Evolutionary conservation across 2,329 filamentous ascomycete genomes (phyloP).

Genomic region (Emmonsia crescens): DNA sequence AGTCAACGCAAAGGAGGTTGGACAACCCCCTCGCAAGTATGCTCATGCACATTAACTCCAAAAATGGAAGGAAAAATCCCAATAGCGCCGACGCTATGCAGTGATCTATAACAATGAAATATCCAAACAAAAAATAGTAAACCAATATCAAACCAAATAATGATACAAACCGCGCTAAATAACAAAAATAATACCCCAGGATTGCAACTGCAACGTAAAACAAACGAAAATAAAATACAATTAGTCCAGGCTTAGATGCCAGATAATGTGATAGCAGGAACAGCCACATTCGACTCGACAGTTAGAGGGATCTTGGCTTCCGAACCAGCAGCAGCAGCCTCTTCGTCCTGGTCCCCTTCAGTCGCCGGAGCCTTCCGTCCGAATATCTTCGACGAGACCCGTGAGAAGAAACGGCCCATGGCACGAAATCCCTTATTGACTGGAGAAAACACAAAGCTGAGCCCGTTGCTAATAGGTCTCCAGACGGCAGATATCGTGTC

Average conservation of each 20-base stretch:
- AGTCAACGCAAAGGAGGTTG: not conserved
- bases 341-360: slow-evolving; percentile 16
- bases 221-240: not conserved
- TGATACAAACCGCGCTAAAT: not conserved
- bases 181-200: not conserved
- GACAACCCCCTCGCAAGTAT: not conserved
- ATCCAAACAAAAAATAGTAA: not conserved
- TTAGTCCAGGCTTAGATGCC: not conserved
- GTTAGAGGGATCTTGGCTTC: not conserved
- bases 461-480: slow-evolving; percentile 25
- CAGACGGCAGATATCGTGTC: slow-evolving; percentile 45
- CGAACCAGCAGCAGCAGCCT: slow-evolving; percentile 5
- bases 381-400: slow-evolving; percentile 10
- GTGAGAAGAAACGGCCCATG: slow-evolving; percentile 17
- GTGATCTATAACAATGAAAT: not conserved
- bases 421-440: slow-evolving; percentile 20
- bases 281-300: not conserved
- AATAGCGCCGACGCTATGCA: slow-evolving; percentile 5
- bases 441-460: slow-evolving; percentile 21
- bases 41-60: not conserved
- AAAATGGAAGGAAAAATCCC: not conserved
- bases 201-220: not conserved
- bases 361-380: slow-evolving; percentile 4
- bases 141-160: not conserved
- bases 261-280: not conserved